phyloP scores from a whole-genome alignment of 2,329 filamentous ascomycete genomes.

The Ilyonectria sp. region DNA sequence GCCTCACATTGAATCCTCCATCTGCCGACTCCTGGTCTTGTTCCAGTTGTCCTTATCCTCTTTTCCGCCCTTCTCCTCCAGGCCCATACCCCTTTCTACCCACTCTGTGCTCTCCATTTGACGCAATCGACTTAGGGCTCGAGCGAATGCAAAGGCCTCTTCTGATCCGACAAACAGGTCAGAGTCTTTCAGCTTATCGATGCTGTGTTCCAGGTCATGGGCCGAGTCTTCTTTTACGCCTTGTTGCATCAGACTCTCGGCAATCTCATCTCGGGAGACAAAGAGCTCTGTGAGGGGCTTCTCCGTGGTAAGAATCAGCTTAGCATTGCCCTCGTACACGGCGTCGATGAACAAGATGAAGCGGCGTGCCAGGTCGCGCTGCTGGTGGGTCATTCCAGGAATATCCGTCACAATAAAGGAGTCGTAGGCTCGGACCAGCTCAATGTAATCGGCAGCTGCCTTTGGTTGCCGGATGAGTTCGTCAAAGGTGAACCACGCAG shows the following conservation, averaged over 20 bases:
- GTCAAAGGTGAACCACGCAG: slow-evolving; percentile 92
- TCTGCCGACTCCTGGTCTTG: slow-evolving; percentile 76
- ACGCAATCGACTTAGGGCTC: slow-evolving; percentile 85
- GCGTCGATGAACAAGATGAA: slow-evolving; percentile 99
- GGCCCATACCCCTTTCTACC: slow-evolving; percentile 85
- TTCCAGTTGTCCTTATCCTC: slow-evolving; percentile 76
- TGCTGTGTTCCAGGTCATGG: slow-evolving; percentile 90
- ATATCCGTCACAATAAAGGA: slow-evolving; percentile 93
- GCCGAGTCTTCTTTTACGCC: slow-evolving; percentile 77
- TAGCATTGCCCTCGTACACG: slow-evolving; percentile 93
- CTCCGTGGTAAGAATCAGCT: slow-evolving; percentile 92
- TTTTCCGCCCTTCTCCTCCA: slow-evolving; percentile 77
- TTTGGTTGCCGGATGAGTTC: slow-evolving; percentile 92
- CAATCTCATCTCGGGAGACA: slow-evolving; percentile 79
- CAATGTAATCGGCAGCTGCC: slow-evolving; percentile 94
- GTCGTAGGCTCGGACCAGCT: slow-evolving; percentile 90
- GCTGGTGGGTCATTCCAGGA: slow-evolving; percentile 89
- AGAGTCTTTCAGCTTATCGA: slow-evolving; percentile 86
- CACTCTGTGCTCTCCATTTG: slow-evolving; percentile 97
- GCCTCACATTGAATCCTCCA: slow-evolving; percentile 76
- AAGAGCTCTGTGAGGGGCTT: slow-evolving; percentile 91
- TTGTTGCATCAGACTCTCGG: slow-evolving; percentile 68
- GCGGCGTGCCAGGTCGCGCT: slow-evolving; percentile 88
- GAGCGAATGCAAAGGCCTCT: slow-evolving; percentile 95
- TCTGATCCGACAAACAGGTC: slow-evolving; percentile 95